phyloP scores from a whole-genome alignment of 2,329 filamentous ascomycete species.

The Acrocalymma vagum region DNA sequence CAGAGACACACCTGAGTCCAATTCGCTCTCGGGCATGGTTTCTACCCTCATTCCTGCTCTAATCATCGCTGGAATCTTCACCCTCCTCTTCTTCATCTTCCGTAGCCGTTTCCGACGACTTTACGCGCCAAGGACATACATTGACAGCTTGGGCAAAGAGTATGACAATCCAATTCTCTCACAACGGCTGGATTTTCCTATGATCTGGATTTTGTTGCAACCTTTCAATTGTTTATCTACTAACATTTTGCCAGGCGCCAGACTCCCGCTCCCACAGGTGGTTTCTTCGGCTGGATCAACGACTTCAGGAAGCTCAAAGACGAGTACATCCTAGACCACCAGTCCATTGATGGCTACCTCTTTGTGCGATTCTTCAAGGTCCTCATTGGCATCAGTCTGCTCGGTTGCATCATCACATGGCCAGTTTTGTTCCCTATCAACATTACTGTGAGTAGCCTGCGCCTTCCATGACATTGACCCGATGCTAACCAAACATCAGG shows the following conservation, averaged over 20 bases:
- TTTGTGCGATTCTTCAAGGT: slow-evolving; percentile 58
- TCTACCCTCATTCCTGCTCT: slow-evolving; percentile 43
- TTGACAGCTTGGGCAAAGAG: slow-evolving; percentile 51
- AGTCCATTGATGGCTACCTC: slow-evolving; percentile 59
- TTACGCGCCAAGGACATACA: slow-evolving; percentile 57
- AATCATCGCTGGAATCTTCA: slow-evolving; percentile 37
- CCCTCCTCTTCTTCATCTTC: slow-evolving; percentile 52
- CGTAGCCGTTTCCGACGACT: slow-evolving; percentile 53
- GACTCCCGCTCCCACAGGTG: slow-evolving; percentile 54
- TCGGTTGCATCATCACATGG: slow-evolving; percentile 55
- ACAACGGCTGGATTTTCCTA: no score
- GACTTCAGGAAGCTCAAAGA: slow-evolving; percentile 55
- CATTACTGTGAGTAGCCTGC: slow-evolving; percentile 45
- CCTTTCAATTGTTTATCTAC: neutral
- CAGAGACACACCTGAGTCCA: slow-evolving; percentile 47
- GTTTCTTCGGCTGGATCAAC: slow-evolving; percentile 63
- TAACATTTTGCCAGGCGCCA: slow-evolving; percentile 46
- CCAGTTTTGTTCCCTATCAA: slow-evolving; percentile 59
- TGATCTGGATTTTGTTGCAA: no score
- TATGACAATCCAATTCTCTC: no score
- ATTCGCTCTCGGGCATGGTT: slow-evolving; percentile 55
- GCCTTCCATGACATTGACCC: neutral
- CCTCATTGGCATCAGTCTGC: slow-evolving; percentile 51
- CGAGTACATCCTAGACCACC: slow-evolving; percentile 56
- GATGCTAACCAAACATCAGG: slow-evolving; percentile 10